Conservation (phyloP, 108 stramenopile species). For the Conticribra guillardii region DNA sequence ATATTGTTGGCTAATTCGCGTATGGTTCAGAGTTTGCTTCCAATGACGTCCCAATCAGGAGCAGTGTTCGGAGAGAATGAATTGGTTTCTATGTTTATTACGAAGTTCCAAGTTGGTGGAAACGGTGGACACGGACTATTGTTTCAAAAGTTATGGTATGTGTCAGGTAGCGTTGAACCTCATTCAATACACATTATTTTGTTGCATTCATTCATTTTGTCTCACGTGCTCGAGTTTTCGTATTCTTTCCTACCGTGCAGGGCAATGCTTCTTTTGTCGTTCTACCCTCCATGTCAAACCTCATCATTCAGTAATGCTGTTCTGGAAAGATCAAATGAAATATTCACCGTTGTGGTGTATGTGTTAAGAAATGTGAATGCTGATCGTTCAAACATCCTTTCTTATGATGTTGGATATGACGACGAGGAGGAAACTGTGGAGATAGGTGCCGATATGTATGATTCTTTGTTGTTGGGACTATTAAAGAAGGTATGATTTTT, state of each 20-base stretch:
- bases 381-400: slow-evolving; percentile 32
- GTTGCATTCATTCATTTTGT: no score
- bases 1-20: slow-evolving; percentile 19
- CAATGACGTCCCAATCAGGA: slow-evolving; percentile 2
- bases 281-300: slow-evolving; percentile 36
- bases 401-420: slow-evolving; percentile 37
- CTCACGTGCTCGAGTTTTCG: no score
- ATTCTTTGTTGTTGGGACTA: slow-evolving; percentile 11
- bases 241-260: no score
- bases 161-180: no score
- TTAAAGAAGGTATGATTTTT: slow-evolving; percentile 12
- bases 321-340: slow-evolving; percentile 24
- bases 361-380: slow-evolving; percentile 18
- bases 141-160: slow-evolving; percentile 47
- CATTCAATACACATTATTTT: no score
- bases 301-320: slow-evolving; percentile 5
- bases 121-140: slow-evolving; percentile 41
- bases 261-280: slow-evolving; percentile 37
- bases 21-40: slow-evolving; percentile 19
- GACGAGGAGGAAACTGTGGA: slow-evolving; percentile 38
- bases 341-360: slow-evolving; percentile 22
- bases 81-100: slow-evolving; percentile 21
- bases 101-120: slow-evolving; percentile 33
- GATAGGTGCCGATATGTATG: slow-evolving; percentile 14
- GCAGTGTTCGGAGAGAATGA: slow-evolving; percentile 30